A percentile compares a stretch with the other conserved stretches of the same genome.
Conservation (phyloP, 1,284 basidiomycete species). For the Apiotrichum gracile region DNA sequence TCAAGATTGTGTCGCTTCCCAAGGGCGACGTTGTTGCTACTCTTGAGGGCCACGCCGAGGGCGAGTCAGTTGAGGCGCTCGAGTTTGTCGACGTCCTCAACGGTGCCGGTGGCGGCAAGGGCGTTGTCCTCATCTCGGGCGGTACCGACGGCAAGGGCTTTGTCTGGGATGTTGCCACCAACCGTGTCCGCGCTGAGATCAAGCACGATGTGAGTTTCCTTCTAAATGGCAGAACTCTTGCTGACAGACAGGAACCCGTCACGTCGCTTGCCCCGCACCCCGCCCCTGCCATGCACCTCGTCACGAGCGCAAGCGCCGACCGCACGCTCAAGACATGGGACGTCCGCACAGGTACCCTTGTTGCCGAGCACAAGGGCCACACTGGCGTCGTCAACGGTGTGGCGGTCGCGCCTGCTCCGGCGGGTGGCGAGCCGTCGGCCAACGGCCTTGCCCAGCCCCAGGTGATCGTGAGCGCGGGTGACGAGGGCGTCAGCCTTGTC, state of each 20-base stretch:
- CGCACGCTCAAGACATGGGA: constrained; percentile 87
- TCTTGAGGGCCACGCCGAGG: constrained; percentile 77
- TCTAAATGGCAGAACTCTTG: neutral
- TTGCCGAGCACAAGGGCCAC: constrained; percentile 80
- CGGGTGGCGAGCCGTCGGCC: constrained; percentile 36
- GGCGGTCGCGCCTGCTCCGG: constrained; percentile 53
- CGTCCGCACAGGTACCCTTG: constrained; percentile 69
- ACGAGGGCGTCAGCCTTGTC: constrained; percentile 76
- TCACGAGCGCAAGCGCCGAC: constrained; percentile 82
- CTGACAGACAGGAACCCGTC: constrained; percentile 62
- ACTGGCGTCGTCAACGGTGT: constrained; percentile 71
- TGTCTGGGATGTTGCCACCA: constrained; percentile 87
- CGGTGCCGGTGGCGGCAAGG: constrained; percentile 51
- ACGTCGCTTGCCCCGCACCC: constrained; percentile 73
- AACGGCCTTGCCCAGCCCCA: constrained; percentile 22
- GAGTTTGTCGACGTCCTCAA: constrained; percentile 74
- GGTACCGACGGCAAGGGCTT: constrained; percentile 91
- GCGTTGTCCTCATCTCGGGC: constrained; percentile 70
- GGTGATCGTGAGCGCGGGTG: constrained; percentile 73
- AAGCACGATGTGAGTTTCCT: constrained; percentile 62
- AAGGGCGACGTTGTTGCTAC: constrained; percentile 77
- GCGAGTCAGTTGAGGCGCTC: constrained; percentile 84
- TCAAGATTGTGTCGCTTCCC: constrained; percentile 76
- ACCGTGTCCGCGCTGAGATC: constrained; percentile 70
- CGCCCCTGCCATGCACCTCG: constrained; percentile 59